Percentiles rank a stretch among this genome's conserved stretches.
Evolutionary conservation across 306 rosid species (phyloP).

Genomic region (Gastrolobium villosum): DNA sequence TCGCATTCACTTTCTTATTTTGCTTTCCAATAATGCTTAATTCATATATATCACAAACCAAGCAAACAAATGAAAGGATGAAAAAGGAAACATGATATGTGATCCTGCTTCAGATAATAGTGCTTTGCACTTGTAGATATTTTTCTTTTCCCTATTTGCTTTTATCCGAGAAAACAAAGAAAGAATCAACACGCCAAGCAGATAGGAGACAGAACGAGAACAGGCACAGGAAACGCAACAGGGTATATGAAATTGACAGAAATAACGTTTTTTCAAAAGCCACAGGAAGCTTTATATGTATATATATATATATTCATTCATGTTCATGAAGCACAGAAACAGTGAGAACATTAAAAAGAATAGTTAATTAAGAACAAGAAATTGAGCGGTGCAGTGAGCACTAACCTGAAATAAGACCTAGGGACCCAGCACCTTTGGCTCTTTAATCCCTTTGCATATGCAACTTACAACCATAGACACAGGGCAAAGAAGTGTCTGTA

Average conservation of each 20-base stretch:
- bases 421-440: conserved; percentile 23
- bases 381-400: conserved; percentile 21
- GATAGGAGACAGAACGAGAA: conserved; percentile 27
- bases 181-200: conserved; percentile 2
- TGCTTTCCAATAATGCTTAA: conserved; percentile 45
- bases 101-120: conserved; percentile 29
- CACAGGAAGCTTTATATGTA: background rate
- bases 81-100: conserved; percentile 19
- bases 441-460: conserved; percentile 27
- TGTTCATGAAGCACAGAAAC: background rate
- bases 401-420: conserved; percentile 45
- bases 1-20: conserved; percentile 42
- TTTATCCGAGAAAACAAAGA: conserved; percentile 54
- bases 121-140: conserved; percentile 24
- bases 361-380: too few relatives aligned
- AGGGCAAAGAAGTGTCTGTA: conserved; percentile 37
- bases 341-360: conserved; percentile 6
- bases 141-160: conserved; percentile 29
- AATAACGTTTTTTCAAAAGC: background rate
- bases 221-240: conserved; percentile 36
- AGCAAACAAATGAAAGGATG: conserved; percentile 33
- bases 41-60: conserved; percentile 19
- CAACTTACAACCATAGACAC: conserved; percentile 36
- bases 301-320: background rate
- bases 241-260: conserved; percentile 32